phyloP scores from a whole-genome alignment of 2,329 filamentous ascomycete species.

The Trichophaea hybrida region DNA sequence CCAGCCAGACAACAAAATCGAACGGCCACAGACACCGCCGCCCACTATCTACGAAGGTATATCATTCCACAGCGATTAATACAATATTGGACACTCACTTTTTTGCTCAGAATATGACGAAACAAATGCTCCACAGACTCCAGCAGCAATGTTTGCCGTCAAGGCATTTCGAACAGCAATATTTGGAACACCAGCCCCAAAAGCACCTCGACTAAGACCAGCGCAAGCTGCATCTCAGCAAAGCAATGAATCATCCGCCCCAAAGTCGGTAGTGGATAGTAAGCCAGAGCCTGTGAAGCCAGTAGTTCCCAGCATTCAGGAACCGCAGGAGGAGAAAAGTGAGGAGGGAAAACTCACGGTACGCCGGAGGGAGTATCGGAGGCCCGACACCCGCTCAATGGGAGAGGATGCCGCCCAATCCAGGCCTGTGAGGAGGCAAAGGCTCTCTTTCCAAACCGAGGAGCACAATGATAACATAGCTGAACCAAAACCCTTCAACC shows the following conservation, averaged over 20 bases:
- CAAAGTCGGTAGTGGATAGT: no score
- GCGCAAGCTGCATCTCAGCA: neutral
- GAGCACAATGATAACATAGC: neutral
- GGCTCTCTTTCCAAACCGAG: constrained; percentile 4
- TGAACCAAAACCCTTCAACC: constrained; percentile 17
- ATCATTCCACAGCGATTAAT: neutral
- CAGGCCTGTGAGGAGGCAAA: neutral
- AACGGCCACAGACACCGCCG: neutral
- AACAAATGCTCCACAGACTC: constrained; percentile 42
- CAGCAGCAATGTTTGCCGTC: constrained; percentile 51
- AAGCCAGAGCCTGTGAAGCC: no score
- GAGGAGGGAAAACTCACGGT: neutral
- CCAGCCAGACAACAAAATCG: neutral
- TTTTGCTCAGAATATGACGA: constrained; percentile 16
- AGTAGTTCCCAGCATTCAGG: neutral
- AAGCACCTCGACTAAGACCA: constrained; percentile 20
- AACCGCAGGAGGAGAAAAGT: neutral
- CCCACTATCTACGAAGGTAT: constrained; percentile 9
- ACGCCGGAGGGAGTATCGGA: neutral
- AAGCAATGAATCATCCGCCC: neutral
- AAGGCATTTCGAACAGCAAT: constrained; percentile 52
- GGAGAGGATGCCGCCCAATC: neutral
- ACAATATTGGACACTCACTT: neutral
- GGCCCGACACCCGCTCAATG: neutral
- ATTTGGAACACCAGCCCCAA: constrained; percentile 48